Conservation (phyloP, 768 basidiomycete genomes). For the Boletales sp. region DNA sequence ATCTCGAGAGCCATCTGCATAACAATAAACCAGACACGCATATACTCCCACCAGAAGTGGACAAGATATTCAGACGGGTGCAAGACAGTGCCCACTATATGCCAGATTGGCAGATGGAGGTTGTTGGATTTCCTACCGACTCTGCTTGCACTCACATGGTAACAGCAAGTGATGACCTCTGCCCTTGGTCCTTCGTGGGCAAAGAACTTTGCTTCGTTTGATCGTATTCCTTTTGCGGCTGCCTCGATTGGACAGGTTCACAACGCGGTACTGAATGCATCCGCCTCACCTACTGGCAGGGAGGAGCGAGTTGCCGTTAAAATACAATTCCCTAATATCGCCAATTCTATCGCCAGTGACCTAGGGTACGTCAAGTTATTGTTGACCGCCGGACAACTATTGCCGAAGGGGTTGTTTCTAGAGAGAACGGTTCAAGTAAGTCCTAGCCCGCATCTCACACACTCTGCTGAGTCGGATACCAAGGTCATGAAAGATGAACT, state of each 20-base stretch:
- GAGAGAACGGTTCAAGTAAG: slow-evolving; percentile 77
- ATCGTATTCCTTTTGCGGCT: slow-evolving; percentile 86
- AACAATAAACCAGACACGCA: slow-evolving; percentile 65
- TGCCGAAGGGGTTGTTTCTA: slow-evolving; percentile 88
- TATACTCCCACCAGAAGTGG: slow-evolving; percentile 80
- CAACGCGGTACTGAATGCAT: slow-evolving; percentile 55
- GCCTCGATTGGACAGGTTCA: slow-evolving; percentile 99
- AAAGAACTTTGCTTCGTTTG: slow-evolving; percentile 67
- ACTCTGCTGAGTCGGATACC: background rate
- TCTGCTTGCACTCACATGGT: background rate
- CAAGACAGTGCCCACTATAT: slow-evolving; percentile 98
- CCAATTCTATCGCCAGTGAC: slow-evolving; percentile 82
- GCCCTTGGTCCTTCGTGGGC: slow-evolving; percentile 78
- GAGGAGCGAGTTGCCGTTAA: slow-evolving; percentile 73
- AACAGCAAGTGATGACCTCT: slow-evolving; percentile 63
- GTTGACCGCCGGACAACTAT: slow-evolving; percentile 70
- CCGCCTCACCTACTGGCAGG: slow-evolving; percentile 49
- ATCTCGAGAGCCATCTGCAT: background rate
- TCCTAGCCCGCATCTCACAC: background rate
- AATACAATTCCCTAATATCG: slow-evolving; percentile 93
- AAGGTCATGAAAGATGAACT: slow-evolving; percentile 88
- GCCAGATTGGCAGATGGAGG: slow-evolving; percentile 99
- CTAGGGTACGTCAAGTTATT: slow-evolving; percentile 81
- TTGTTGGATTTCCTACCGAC: slow-evolving; percentile 24
- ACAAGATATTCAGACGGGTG: slow-evolving; percentile 83